Evolutionary conservation across 2,329 filamentous ascomycete genomes (phyloP), one percentile per base, ranked within the genome.

Genomic region (Trichoderma citrinoviride): DNA sequence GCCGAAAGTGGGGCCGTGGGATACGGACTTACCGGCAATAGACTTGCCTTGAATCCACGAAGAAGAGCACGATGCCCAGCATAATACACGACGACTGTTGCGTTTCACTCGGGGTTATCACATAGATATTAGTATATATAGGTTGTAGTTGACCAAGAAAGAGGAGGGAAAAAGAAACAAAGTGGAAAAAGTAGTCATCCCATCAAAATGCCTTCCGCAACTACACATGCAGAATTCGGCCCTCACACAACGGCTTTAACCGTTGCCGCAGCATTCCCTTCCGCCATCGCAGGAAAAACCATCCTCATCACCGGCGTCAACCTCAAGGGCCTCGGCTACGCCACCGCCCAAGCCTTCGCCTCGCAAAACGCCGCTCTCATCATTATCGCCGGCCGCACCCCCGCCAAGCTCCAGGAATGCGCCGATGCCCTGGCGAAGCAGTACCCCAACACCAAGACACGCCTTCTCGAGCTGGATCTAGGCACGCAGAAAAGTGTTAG

Each of bases 261-360:
- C 6, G 52, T 64, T 25, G 61, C 61, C n/a, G 41, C 50, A 5
- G 52, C 61, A 7, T 64, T 64, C 21, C 43, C 61, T 5, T 27
- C 41, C 14, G 43, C 21, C 21, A 64, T 64, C 10, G n/a, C 50
- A 15, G 52, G 52, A 3, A 64, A 56, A 12, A 56, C 43, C 15
- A 56, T 55, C 3, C 15, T 64, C 1, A 58, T 66, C n/a, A 66
- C 64, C 7, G 64, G 64, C 1, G 52, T 66, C n/a, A 64, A 54
- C 8, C 44, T 54, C 41, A 64, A 64, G 23, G 58, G 64, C 14
- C 58, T 66, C 27, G 64, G 64, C 14, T 62, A 58, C 27, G 58
- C 58, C n/a, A 66, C 54, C 17, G 58, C 64, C 17, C 17, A 56
- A n/a, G 58, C 64, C 1, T 54, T 66, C 27, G 64, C 60, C n/a